Base-by-base conservation (phyloP, 2,329 filamentous ascomycete genomes). In the Trichoderma lentiforme region DNA sequence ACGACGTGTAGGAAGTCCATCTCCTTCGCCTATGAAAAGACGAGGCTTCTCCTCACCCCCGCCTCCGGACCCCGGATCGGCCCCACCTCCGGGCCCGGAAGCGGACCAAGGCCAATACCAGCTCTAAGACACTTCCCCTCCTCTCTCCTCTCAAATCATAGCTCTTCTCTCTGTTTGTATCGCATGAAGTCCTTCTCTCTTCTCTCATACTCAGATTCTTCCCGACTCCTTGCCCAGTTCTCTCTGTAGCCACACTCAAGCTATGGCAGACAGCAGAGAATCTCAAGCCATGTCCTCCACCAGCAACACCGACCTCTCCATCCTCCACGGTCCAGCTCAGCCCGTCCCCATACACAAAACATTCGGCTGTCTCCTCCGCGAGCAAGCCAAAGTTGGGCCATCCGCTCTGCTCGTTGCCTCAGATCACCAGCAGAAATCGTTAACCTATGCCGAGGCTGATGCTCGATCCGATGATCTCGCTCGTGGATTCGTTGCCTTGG, bases 391-490 rank as follows among this genome's bases (percentile, higher is more conserved):
- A 18, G 32, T 5, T 3, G 7, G 39, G 6, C 62, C 62, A 6
- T 51, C 39, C 1, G 43, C 62, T 3, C 14, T 65, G 6, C 43
- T 65, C n/a, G 62, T 65, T 47, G 62, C 62, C 28, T 65, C 62
- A 26, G 62, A 65, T 32, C 62, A 65, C 14, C 62, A 65, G n/a
- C 43, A 65, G 30, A 65, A 65, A 53, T 65, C 43, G 14, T 34
- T 65, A 2, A 32, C 62, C 39, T 65, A 65, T 6, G 62, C 62
- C 7, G 62, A 65, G 26, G 62, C 62, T 3, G 28, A 65, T 3
- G 18, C 62, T 8, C 62, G 62, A 30, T 65, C 62, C 6, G 30
- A 70, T 63, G 68, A 61, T 28, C 58, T 70, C 39, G 68, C 68
- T 1, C 60, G 68, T 2, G 68, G 68, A 15, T 32, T 70, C 6